Evolutionary conservation across 169 alveolate genomes (phyloP), one percentile per base, ranked within the genome.

Genomic region (Neospora caninum): DNA sequence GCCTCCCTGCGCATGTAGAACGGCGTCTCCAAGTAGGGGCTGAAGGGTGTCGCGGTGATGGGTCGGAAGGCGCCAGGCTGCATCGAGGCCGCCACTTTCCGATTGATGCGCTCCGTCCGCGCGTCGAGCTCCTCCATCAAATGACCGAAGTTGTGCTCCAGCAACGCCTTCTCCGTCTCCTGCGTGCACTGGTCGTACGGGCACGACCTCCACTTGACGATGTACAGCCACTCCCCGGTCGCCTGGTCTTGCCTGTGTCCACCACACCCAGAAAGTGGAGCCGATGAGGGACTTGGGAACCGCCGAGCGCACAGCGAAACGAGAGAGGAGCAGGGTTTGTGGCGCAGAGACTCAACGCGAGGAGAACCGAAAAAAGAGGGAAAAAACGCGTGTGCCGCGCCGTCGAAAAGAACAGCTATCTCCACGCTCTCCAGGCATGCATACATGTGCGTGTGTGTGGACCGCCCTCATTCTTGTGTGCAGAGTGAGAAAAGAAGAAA

Each of bases 151-250:
- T 96, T 97, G 92, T 98, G 99, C 88, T 97, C 98, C 34, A 93
- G 87, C 95, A 98, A 80, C 2, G 98, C 96, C 70, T 97, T 97
- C 88, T 94, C 97, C 27, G 98, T 97, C 91, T 98, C 99, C 95
- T 97, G 97, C 39, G 99, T 98, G 95, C 99, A 97, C 93, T 97
- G 99, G 91, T 98, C 99, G 95, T 98, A 98, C 16, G 98, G 97
- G 95, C 98, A 97, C 58, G 98, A 97, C 86, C 96, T 92, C 99
- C 99, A 98, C 92, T 98, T 98, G 36, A 98, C 99, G 93, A 98
- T 95, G 95, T 96, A 98, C 69, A 95, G 73, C 88, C 73, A 54
- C 78, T 82, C 96, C 36, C 34, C 87, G 42, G 88, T 78, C 78
- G 27, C n/a, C 87, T 7, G 53, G 67, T 70, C 96, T 91, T 18